phyloP scores from a whole-genome alignment of 2,329 filamentous ascomycete species.

The Fusarium albosuccineum region DNA sequence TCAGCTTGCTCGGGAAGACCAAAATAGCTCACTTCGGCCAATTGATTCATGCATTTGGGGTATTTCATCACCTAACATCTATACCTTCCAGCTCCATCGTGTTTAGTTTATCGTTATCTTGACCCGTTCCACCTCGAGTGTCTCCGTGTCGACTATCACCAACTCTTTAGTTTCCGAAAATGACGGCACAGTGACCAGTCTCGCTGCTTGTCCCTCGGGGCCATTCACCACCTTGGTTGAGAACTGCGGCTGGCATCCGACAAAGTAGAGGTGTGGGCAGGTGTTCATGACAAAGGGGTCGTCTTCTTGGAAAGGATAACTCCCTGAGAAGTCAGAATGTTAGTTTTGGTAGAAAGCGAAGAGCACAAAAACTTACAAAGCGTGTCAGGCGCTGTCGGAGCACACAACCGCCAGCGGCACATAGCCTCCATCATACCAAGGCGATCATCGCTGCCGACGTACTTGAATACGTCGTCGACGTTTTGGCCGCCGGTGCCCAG shows the following conservation, averaged over 20 bases:
- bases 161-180: slow-evolving; percentile 85
- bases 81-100: slow-evolving; percentile 5
- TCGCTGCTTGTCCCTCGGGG: slow-evolving; percentile 75
- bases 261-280: slow-evolving; percentile 93
- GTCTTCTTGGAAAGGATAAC: slow-evolving; percentile 94
- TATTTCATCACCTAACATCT: slow-evolving; percentile 33
- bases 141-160: slow-evolving; percentile 87
- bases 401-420: slow-evolving; percentile 90
- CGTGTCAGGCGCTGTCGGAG: slow-evolving; percentile 96
- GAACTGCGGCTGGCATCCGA: slow-evolving; percentile 86
- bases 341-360: slow-evolving; percentile 16
- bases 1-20: slow-evolving; percentile 3
- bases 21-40: slow-evolving; percentile 9
- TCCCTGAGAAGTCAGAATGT: slow-evolving; percentile 69
- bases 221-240: slow-evolving; percentile 78
- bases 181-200: slow-evolving; percentile 85
- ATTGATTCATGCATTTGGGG: slow-evolving; percentile 27
- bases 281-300: slow-evolving; percentile 89
- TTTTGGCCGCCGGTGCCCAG: slow-evolving; percentile 93
- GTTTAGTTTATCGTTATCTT: slow-evolving; percentile 60
- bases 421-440: slow-evolving; percentile 94
- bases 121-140: slow-evolving; percentile 80
- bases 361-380: slow-evolving; percentile 74
- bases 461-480: slow-evolving; percentile 93
- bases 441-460: slow-evolving; percentile 82